These are phyloP conservation scores for Hemisphaericaspora nanyangensis DNA, from an alignment of 805 yeast species.

Conservation along the genomic window DNA sequence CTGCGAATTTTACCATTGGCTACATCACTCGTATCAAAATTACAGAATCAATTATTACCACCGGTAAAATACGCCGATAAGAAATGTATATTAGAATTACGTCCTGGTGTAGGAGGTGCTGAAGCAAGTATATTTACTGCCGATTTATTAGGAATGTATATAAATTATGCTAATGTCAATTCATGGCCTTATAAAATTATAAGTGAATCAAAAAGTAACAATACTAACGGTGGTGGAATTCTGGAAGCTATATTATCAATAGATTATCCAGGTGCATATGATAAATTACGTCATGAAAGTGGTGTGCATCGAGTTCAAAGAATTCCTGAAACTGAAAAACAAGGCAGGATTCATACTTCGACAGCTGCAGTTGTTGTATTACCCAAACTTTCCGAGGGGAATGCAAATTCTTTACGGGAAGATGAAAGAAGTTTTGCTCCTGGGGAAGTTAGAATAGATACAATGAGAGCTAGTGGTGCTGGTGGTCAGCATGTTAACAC, in stretches of 20 bases:
- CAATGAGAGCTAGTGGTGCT: conserved; percentile 96
- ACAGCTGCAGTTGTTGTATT: conserved; percentile 94
- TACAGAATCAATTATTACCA: conserved; percentile 67
- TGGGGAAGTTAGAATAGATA: conserved; percentile 87
- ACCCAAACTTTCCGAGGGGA: conserved; percentile 69
- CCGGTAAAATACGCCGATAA: conserved; percentile 71
- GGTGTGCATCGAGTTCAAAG: conserved; percentile 97
- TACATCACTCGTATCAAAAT: conserved; percentile 33
- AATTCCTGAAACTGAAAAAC: conserved; percentile 87
- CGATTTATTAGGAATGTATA: conserved; percentile 79
- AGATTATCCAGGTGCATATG: conserved; percentile 75
- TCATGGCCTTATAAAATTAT: conserved; percentile 66
- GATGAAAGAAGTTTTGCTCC: conserved; percentile 74
- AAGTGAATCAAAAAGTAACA: conserved; percentile 50
- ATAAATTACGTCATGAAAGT: conserved; percentile 72
- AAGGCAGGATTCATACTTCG: conserved; percentile 93
- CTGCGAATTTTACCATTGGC: conserved; percentile 44
- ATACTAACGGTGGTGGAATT: conserved; percentile 56
- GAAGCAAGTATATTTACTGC: conserved; percentile 87
- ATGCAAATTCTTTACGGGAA: conserved; percentile 39
- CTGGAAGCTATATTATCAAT: conserved; percentile 72
- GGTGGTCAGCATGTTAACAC: conserved; percentile 99
- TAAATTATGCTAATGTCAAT: conserved; percentile 58
- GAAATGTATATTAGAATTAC: conserved; percentile 74
- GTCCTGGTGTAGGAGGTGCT: conserved; percentile 96